Conservation (phyloP, 1,284 basidiomycete genomes). For the Tremellales sp. region DNA sequence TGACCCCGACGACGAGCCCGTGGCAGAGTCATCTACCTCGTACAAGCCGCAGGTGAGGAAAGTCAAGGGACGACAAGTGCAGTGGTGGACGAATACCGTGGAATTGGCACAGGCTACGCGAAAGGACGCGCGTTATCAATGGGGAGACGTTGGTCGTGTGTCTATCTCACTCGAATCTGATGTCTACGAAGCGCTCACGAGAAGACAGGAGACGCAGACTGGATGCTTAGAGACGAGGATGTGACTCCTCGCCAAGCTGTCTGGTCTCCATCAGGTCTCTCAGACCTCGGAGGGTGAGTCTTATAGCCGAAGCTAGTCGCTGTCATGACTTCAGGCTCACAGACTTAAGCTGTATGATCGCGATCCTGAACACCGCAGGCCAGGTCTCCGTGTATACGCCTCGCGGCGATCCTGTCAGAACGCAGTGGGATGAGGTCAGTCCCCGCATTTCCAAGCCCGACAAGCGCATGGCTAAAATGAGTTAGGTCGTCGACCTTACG, state of each 20-base stretch:
- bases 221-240: conserved; percentile 23
- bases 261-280: conserved; percentile 41
- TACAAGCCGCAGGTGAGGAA: conserved; percentile 5
- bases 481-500: not conserved
- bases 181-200: too few species aligned
- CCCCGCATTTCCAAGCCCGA: not conserved
- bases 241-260: conserved; percentile 20
- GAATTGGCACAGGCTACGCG: conserved; percentile 9
- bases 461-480: not conserved
- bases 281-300: conserved; percentile 29
- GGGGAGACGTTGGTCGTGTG: not conserved
- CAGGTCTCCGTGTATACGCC: conserved; percentile 37
- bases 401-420: conserved; percentile 24
- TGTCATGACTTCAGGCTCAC: conserved; percentile 2
- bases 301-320: too few species aligned
- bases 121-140: not conserved
- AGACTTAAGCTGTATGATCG: conserved; percentile 28
- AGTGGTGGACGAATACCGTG: conserved; percentile 27
- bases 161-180: too few species aligned
- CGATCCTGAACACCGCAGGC: conserved; percentile 19
- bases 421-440: conserved; percentile 32
- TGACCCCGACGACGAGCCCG: conserved; percentile 5
- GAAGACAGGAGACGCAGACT: too few species aligned
- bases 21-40: conserved; percentile 1
- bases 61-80: conserved; percentile 28